phyloP scores from a whole-genome alignment of 495 filamentous ascomycete genomes.

The Daldinia caldariorum region DNA sequence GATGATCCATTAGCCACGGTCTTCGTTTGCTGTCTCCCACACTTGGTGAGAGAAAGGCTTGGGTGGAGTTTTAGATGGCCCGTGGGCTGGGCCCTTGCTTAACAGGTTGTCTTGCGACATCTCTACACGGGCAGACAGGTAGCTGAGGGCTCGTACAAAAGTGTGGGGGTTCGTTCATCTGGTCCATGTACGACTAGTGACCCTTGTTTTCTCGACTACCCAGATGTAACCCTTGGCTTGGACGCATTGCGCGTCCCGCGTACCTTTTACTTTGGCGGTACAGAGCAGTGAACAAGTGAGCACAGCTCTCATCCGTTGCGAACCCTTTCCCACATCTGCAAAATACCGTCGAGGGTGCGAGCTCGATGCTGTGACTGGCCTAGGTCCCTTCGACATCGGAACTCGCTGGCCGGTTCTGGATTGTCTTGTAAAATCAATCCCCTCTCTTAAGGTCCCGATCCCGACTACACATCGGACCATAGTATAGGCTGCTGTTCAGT shows the following conservation, averaged over 20 bases:
- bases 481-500: not conserved
- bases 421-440: constrained; percentile 14
- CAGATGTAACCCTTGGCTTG: constrained; percentile 21
- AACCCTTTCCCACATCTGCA: constrained; percentile 45
- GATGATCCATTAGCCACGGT: constrained; percentile 20
- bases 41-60: constrained; percentile 27
- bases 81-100: constrained; percentile 36
- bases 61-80: constrained; percentile 31
- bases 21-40: constrained; percentile 3
- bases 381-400: constrained; percentile 41
- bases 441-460: constrained; percentile 4
- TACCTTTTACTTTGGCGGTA: constrained; percentile 42
- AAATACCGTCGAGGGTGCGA: constrained; percentile 10
- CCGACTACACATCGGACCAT: constrained; percentile 20
- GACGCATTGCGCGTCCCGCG: constrained; percentile 36
- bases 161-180: constrained; percentile 45
- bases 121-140: not conserved
- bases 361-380: constrained; percentile 26
- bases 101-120: constrained; percentile 26
- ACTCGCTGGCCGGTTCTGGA: constrained; percentile 32
- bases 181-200: constrained; percentile 31
- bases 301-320: constrained; percentile 24
- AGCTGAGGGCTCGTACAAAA: constrained; percentile 38
- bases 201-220: constrained; percentile 14
- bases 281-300: not conserved